Evolutionary conservation across 2,329 filamentous ascomycete genomes (phyloP).

Genomic region (Epichloe brachyelytri): DNA sequence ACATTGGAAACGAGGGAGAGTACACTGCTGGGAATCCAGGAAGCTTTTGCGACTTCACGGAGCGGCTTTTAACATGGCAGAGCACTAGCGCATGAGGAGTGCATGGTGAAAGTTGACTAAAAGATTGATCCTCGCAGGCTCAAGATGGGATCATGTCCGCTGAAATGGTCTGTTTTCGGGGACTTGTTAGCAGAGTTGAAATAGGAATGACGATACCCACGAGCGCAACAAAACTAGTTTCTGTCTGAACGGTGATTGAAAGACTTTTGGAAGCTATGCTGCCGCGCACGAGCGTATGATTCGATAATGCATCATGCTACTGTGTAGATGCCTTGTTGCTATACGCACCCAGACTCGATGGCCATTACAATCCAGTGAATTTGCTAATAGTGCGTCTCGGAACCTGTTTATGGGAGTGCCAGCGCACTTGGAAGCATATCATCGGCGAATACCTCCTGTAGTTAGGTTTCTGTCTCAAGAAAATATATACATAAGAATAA

Average conservation of each 20-base stretch:
- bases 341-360: too few species aligned
- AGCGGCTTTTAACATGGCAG: not conserved
- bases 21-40: not conserved
- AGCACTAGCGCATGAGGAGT: not conserved
- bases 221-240: not conserved
- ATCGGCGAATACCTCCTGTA: too few species aligned
- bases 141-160: not conserved
- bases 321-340: too few species aligned
- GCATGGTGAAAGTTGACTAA: not conserved
- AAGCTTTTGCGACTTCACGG: not conserved
- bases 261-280: not conserved
- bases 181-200: not conserved
- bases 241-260: not conserved
- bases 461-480: too few species aligned
- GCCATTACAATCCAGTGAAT: too few species aligned
- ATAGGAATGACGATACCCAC: constrained; percentile 4
- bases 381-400: too few species aligned
- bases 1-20: not conserved
- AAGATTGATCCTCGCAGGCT: not conserved
- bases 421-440: too few species aligned
- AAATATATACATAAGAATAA: too few species aligned
- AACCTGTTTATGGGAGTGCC: too few species aligned
- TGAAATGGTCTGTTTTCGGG: not conserved
- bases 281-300: too few species aligned
- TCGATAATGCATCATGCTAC: too few species aligned